Base-by-base conservation (phyloP, 306 rosid genomes). In the Prosopis cineraria region DNA sequence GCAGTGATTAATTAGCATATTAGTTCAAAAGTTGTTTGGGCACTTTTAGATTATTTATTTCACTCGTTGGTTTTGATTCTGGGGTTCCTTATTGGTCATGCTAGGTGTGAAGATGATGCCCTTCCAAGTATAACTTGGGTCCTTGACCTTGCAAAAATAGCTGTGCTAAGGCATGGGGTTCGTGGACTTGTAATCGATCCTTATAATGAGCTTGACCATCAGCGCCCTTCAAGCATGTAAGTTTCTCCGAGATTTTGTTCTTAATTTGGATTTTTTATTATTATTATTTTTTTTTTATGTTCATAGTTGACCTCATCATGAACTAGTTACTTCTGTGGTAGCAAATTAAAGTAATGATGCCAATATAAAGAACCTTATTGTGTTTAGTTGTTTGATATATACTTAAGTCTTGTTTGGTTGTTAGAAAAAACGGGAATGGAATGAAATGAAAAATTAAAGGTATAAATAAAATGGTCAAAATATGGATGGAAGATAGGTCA, bases 141-240 rank as follows among this genome's bases (percentile, higher is more conserved):
- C 69, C 97, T 94, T 74, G 92, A 88, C 86, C 97, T 90, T 75
- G 98, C 98, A 73, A 90, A 72, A 86, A 87, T 92, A 72, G 97
- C 93, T 24, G 97, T 90, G 30, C 82, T 92, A 68, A 94, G 98
- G 89, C 95, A 94, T 25, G 97, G 98, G 67, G 93, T 94, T 65
- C 91, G 89, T 68, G 98, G 98, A 70, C 97, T 94, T 78, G 97
- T 94, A 82, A 94, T 94, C 82, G 98, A 94, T 88, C 98, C 98
- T 80, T 92, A 94, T 81, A 94, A 94, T 12, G 98, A 94, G 89
- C 97, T 94, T 34, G 97, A 94, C 84, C 98, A 92, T 85, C 98
- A 92, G 85, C 97, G 98, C 36, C 84, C 90, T 87, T 19, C 89
- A 25, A 90, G 63, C 83, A 96, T 90, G 98, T 94, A 87, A 94